A percentile compares a stretch with the other conserved stretches of the same genome.
These are phyloP conservation scores for Zygotorulaspora danielsina DNA, from an alignment of 805 yeast species.

Conservation along the genomic window DNA sequence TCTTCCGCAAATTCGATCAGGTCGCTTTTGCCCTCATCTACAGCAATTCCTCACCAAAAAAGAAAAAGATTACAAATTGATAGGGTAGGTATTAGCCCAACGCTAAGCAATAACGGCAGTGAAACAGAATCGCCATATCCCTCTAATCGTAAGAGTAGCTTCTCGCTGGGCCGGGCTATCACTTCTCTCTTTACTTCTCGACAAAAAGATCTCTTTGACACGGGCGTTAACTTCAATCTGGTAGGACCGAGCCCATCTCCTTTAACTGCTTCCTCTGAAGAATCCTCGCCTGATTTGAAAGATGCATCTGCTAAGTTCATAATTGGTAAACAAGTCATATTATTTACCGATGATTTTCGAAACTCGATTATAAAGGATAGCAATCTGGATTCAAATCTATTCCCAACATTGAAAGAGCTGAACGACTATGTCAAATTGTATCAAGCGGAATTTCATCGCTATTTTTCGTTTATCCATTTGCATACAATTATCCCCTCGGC, in stretches of 20 bases:
- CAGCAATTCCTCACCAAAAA: slow-evolving; percentile 1
- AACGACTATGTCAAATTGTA: slow-evolving; percentile 73
- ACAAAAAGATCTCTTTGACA: slow-evolving; percentile 61
- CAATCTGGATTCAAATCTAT: slow-evolving; percentile 52
- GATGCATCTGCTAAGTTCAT: slow-evolving; percentile 12
- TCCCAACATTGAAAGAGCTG: slow-evolving; percentile 72
- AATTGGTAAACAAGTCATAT: slow-evolving; percentile 17
- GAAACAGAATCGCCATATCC: slow-evolving; percentile 6
- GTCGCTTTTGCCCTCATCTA: slow-evolving; percentile 3
- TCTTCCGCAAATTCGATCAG: slow-evolving; percentile 3
- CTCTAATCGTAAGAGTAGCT: slow-evolving; percentile 7
- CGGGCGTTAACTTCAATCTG: slow-evolving; percentile 23
- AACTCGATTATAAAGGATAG: slow-evolving; percentile 49
- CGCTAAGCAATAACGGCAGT: slow-evolving; percentile 15
- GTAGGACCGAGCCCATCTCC: slow-evolving; percentile 11
- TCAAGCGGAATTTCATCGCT: slow-evolving; percentile 72
- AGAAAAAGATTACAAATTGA: neutral
- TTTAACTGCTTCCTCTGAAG: slow-evolving; percentile 8
- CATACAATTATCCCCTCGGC: slow-evolving; percentile 51
- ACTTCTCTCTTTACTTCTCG: slow-evolving; percentile 59
- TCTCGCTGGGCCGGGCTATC: slow-evolving; percentile 15
- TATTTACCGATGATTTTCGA: slow-evolving; percentile 51
- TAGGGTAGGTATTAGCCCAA: slow-evolving; percentile 6
- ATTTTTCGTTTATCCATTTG: slow-evolving; percentile 79
- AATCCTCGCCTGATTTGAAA: slow-evolving; percentile 8